Conservation (phyloP, 2,329 filamentous ascomycete genomes). For the Trichophyton schoenleinii region DNA sequence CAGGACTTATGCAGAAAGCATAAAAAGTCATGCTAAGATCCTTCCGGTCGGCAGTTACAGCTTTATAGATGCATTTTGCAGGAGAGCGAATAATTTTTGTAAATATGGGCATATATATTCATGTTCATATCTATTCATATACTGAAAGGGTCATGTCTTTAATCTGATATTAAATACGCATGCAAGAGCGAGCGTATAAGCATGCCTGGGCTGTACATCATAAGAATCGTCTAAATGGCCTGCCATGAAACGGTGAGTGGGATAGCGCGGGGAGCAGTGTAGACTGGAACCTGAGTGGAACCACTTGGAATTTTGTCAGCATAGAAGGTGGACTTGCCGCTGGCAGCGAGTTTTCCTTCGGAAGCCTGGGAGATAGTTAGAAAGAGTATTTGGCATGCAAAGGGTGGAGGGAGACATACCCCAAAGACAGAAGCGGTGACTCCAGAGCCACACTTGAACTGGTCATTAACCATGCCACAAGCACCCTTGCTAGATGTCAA, state of each 20-base stretch:
- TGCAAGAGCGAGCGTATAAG: too few species aligned
- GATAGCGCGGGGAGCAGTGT: conserved; percentile 16
- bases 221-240: background rate
- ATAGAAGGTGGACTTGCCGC: conserved; percentile 21
- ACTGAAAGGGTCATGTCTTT: background rate
- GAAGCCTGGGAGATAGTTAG: conserved; percentile 4
- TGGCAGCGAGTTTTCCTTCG: conserved; percentile 8
- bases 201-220: background rate
- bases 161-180: too few species aligned
- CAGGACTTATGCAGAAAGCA: background rate
- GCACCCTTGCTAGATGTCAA: conserved; percentile 42
- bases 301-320: conserved; percentile 22
- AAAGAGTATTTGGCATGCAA: background rate
- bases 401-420: conserved; percentile 16
- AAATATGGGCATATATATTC: background rate
- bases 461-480: conserved; percentile 41
- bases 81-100: background rate
- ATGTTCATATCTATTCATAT: background rate
- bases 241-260: conserved; percentile 23
- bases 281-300: conserved; percentile 20
- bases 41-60: background rate
- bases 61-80: too few species aligned
- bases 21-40: background rate
- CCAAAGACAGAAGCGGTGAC: conserved; percentile 23
- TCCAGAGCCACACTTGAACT: conserved; percentile 38